Conservation (phyloP, 2,329 filamentous ascomycete species). For the Penicillium sp. region DNA sequence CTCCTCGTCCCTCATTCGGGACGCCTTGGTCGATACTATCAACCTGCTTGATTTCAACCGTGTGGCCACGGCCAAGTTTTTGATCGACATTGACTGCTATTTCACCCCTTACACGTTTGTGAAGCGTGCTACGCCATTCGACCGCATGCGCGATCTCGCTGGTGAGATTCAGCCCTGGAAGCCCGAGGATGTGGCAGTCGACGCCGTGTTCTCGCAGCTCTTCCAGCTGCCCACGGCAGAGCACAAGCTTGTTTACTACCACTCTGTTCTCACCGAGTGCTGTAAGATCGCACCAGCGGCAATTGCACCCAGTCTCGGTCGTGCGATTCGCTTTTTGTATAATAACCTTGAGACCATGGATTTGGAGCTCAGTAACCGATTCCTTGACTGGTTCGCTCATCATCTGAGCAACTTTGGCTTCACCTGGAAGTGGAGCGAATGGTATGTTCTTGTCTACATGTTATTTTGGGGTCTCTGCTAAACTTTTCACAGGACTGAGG, state of each 20-base stretch:
- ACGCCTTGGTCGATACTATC: constrained; percentile 87
- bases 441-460: constrained; percentile 54
- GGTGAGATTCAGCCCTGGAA: constrained; percentile 83
- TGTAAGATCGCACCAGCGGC: constrained; percentile 95
- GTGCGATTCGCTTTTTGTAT: constrained; percentile 91
- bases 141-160: constrained; percentile 70
- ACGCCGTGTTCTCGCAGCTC: constrained; percentile 94
- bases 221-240: constrained; percentile 84
- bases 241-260: constrained; percentile 96
- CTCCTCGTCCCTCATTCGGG: constrained; percentile 79
- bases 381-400: constrained; percentile 97
- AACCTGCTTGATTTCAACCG: constrained; percentile 93
- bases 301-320: constrained; percentile 90
- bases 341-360: constrained; percentile 80
- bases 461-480: constrained; percentile 8
- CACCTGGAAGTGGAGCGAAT: constrained; percentile 99
- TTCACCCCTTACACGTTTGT: constrained; percentile 89
- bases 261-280: constrained; percentile 88
- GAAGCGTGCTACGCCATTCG: constrained; percentile 89
- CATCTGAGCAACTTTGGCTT: constrained; percentile 99
- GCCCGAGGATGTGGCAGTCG: constrained; percentile 94
- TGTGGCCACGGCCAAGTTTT: constrained; percentile 78
- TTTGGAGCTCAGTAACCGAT: constrained; percentile 80
- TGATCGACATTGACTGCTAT: constrained; percentile 94
- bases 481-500: constrained; percentile 63